Conservation (phyloP, 2,329 filamentous ascomycete species). For the Phialophora tarda region DNA sequence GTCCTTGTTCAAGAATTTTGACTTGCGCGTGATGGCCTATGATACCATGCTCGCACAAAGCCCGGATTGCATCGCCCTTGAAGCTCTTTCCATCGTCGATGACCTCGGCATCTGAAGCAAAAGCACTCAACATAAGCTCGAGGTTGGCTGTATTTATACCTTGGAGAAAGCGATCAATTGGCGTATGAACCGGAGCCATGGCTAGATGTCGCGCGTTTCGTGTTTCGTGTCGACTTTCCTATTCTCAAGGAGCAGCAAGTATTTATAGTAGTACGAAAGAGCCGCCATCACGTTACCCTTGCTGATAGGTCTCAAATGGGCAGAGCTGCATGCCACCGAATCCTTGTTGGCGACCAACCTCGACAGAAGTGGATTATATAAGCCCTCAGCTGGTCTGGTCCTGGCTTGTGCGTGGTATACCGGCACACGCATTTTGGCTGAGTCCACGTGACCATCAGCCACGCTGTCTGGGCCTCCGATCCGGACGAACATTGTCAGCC, state of each 20-base stretch:
- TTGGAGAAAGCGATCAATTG: constrained; percentile 24
- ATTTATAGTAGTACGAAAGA: background rate
- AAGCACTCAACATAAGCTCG: constrained; percentile 24
- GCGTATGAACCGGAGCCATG: constrained; percentile 20
- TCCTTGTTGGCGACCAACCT: background rate
- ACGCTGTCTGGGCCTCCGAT: constrained; percentile 7
- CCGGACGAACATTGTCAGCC: background rate
- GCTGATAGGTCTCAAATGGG: constrained; percentile 6
- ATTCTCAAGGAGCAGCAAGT: background rate
- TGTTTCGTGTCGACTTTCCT: background rate
- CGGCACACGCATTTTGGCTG: constrained; percentile 8
- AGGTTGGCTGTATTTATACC: constrained; percentile 28
- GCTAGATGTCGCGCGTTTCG: background rate
- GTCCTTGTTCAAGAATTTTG: constrained; percentile 16
- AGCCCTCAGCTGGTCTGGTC: background rate
- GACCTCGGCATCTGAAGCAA: constrained; percentile 27
- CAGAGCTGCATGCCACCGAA: background rate
- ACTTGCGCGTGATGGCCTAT: constrained; percentile 23
- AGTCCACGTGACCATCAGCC: constrained; percentile 27
- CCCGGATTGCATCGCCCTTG: constrained; percentile 25
- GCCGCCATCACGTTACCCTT: background rate
- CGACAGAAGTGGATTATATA: background rate
- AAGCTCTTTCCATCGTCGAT: constrained; percentile 31
- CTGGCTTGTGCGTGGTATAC: background rate
- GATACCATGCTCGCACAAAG: constrained; percentile 25